Evolutionary conservation across 352 stramenopile genomes (phyloP).

Genomic region (Phytophthora hibernalis): DNA sequence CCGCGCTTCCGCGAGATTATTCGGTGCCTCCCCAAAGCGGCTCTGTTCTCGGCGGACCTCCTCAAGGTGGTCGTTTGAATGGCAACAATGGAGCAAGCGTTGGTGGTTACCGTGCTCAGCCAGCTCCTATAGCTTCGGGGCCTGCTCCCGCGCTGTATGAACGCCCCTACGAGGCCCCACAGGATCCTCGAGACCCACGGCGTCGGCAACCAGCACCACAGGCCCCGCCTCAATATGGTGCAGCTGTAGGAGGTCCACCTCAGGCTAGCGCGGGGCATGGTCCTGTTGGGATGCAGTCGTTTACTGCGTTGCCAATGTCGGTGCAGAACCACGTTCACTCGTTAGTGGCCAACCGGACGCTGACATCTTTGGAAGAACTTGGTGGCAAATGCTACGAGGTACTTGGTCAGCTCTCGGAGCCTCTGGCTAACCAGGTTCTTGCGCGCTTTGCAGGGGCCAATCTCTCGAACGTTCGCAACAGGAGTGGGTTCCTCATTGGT

Average conservation of each 20-base stretch:
- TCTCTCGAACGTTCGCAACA: conserved; percentile 76
- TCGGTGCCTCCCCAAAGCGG: conserved; percentile 16
- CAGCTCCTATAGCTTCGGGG: conserved; percentile 18
- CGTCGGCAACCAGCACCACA: conserved; percentile 37
- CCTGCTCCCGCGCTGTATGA: conserved; percentile 40
- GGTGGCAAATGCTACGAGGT: conserved; percentile 86
- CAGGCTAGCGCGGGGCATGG: conserved; percentile 13
- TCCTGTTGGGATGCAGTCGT: conserved; percentile 40
- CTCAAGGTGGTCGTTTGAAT: conserved; percentile 36
- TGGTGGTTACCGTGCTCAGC: conserved; percentile 31
- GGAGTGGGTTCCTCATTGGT: conserved; percentile 81
- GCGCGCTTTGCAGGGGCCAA: conserved; percentile 79
- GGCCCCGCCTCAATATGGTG: conserved; percentile 23
- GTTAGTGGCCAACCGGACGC: conserved; percentile 59
- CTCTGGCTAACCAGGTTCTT: conserved; percentile 78
- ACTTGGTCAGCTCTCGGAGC: conserved; percentile 76
- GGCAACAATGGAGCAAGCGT: conserved; percentile 23
- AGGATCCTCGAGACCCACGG: conserved; percentile 31
- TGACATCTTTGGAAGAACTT: conserved; percentile 76
- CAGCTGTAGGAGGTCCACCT: conserved; percentile 17
- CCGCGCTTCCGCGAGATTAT: conserved; percentile 21
- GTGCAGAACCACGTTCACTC: conserved; percentile 75
- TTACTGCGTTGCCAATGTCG: conserved; percentile 54
- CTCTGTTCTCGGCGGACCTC: conserved; percentile 45
- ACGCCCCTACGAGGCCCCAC: conserved; percentile 37